These are phyloP conservation scores for Ophiocordyceps camponoti-floridani DNA, from an alignment of 2,329 filamentous ascomycete genomes.

Conservation along the genomic window DNA sequence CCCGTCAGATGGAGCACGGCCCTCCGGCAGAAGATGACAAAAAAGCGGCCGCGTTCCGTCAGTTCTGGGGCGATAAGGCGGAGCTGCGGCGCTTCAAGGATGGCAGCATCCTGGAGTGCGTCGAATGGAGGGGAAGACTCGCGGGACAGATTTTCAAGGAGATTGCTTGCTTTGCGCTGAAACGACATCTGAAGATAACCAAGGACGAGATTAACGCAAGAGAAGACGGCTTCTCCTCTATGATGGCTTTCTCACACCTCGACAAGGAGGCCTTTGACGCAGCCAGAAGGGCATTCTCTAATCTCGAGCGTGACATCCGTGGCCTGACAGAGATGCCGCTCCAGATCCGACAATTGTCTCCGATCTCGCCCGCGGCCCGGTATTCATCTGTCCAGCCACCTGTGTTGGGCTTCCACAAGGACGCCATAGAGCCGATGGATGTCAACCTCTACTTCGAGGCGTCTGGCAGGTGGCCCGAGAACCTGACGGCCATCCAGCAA, in stretches of 20 bases:
- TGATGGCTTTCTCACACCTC: conserved; percentile 26
- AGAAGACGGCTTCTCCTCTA: conserved; percentile 29
- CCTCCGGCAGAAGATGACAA: conserved; percentile 73
- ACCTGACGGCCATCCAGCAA: conserved; percentile 75
- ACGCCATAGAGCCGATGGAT: conserved; percentile 42
- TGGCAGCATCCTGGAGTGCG: conserved; percentile 79
- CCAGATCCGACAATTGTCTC: conserved; percentile 63
- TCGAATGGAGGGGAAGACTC: conserved; percentile 60
- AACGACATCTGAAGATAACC: conserved; percentile 46
- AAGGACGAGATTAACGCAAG: conserved; percentile 33
- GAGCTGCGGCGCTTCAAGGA: conserved; percentile 91
- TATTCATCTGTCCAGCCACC: conserved; percentile 43
- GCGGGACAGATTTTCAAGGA: conserved; percentile 56
- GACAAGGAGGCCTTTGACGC: conserved; percentile 46
- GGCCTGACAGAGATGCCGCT: conserved; percentile 69
- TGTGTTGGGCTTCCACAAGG: conserved; percentile 23
- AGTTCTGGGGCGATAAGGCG: conserved; percentile 89
- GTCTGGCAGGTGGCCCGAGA: conserved; percentile 86
- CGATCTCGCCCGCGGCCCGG: conserved; percentile 54
- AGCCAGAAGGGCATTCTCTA: conserved; percentile 50
- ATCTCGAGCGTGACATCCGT: conserved; percentile 61
- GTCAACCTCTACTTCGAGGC: conserved; percentile 83
- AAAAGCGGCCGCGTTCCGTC: conserved; percentile 63
- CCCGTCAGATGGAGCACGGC: conserved; percentile 70
- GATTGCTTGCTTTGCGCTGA: conserved; percentile 55